Percentiles rank a stretch among this genome's conserved stretches.
These are phyloP conservation scores for Berkeleyomyces rouxiae DNA, from an alignment of 2,329 filamentous ascomycete genomes.

Conservation along the genomic window DNA sequence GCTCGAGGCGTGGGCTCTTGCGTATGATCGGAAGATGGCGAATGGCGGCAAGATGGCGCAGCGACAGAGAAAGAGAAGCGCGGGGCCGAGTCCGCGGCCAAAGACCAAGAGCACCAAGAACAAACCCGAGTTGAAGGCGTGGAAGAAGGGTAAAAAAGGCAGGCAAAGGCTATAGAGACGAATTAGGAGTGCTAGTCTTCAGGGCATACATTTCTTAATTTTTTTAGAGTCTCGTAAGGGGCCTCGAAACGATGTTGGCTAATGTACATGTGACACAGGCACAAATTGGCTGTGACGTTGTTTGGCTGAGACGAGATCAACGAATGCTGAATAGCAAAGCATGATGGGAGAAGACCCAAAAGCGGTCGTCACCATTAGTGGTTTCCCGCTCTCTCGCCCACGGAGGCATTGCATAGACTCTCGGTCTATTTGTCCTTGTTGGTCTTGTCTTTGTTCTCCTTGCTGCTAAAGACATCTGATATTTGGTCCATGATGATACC, in stretches of 20 bases:
- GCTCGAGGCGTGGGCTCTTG: conserved; percentile 2
- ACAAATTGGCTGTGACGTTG: not conserved
- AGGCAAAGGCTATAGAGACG: not conserved
- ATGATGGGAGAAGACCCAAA: no score
- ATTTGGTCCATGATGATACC: conserved; percentile 41
- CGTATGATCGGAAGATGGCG: conserved; percentile 2
- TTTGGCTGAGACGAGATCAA: no score
- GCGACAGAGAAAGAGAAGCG: not conserved
- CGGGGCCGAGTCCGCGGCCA: not conserved
- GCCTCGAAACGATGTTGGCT: not conserved
- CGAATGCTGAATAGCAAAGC: no score
- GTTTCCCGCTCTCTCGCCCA: no score
- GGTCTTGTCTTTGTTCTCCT: conserved; percentile 15
- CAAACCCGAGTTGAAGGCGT: not conserved
- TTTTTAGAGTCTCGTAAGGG: not conserved
- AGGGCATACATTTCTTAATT: not conserved
- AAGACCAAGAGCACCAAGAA: not conserved
- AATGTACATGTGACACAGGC: not conserved
- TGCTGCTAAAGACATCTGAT: conserved; percentile 33
- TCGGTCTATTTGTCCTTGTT: conserved; percentile 1
- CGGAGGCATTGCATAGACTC: not conserved
- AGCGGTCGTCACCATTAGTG: no score
- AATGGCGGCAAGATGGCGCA: not conserved
- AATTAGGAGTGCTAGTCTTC: not conserved
- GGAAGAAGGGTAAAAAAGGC: not conserved